Evolutionary conservation across 2,329 filamentous ascomycete species (phyloP).

Genomic region (Aspergillus sp.): DNA sequence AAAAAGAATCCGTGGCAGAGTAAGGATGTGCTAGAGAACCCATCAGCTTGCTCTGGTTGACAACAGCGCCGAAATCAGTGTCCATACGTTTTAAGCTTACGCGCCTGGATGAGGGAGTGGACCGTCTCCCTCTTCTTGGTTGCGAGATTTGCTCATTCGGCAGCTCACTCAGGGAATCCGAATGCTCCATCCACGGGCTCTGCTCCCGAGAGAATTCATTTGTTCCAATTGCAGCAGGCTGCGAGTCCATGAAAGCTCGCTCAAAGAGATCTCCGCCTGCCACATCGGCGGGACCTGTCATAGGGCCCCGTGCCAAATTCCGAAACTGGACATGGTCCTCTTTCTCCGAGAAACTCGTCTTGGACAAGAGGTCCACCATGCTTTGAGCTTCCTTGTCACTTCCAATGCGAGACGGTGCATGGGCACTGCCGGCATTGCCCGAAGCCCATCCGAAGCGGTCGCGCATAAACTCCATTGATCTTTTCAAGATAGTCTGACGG

Average conservation of each 20-base stretch:
- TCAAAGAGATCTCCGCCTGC: constrained; percentile 82
- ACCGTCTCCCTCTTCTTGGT: constrained; percentile 33
- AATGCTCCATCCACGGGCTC: constrained; percentile 21
- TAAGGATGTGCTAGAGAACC: constrained; percentile 85
- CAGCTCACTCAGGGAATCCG: constrained; percentile 28
- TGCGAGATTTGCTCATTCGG: constrained; percentile 32
- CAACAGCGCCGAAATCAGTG: constrained; percentile 75
- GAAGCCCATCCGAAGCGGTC: constrained; percentile 83
- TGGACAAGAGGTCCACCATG: constrained; percentile 84
- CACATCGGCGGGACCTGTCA: constrained; percentile 76
- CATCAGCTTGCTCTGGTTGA: constrained; percentile 77
- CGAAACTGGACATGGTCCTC: constrained; percentile 49
- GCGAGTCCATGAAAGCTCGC: constrained; percentile 64
- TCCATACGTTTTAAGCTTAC: constrained; percentile 79
- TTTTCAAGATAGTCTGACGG: constrained; percentile 87
- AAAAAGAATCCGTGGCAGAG: constrained; percentile 52
- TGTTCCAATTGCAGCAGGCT: constrained; percentile 19
- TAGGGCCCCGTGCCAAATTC: constrained; percentile 57
- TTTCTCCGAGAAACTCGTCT: constrained; percentile 73
- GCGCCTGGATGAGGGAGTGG: constrained; percentile 58
- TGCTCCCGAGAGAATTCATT: constrained; percentile 22
- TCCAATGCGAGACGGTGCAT: constrained; percentile 76
- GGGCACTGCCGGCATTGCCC: constrained; percentile 72
- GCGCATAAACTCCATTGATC: constrained; percentile 95
- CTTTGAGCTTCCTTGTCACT: constrained; percentile 85